A percentile compares a stretch with the other conserved stretches of the same genome.
Evolutionary conservation across 2,329 filamentous ascomycete genomes (phyloP).

Genomic region (Calonectria honghensis): DNA sequence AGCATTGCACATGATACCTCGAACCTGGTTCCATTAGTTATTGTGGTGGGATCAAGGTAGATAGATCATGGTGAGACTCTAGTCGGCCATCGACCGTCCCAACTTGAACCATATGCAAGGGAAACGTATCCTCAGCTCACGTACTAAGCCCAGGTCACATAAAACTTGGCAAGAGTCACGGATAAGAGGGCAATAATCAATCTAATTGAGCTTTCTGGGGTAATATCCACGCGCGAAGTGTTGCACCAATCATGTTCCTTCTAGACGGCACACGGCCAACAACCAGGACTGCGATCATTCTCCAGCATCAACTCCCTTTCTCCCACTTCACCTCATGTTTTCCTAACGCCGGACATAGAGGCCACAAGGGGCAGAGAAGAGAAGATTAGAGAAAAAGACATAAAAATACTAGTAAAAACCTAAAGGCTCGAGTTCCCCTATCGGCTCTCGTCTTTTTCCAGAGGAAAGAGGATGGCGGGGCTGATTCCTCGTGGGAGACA

Average conservation of each 20-base stretch:
- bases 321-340: conserved; percentile 35
- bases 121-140: neutral
- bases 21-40: neutral
- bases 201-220: conserved; percentile 36
- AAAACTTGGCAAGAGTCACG: neutral
- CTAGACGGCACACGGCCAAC: conserved; percentile 5
- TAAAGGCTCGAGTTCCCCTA: conserved; percentile 24
- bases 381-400: conserved; percentile 21
- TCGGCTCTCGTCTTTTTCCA: conserved; percentile 38
- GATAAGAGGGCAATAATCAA: conserved; percentile 35
- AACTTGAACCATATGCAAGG: neutral
- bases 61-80: neutral
- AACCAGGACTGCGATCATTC: conserved; percentile 34
- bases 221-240: conserved; percentile 37
- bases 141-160: neutral
- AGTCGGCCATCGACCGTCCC: neutral
- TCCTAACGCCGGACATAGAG: conserved; percentile 37
- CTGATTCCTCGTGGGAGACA: conserved; percentile 56
- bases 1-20: too few species aligned
- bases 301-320: conserved; percentile 21
- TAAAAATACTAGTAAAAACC: conserved; percentile 41
- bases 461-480: conserved; percentile 20
- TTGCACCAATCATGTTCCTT: conserved; percentile 16
- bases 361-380: conserved; percentile 31
- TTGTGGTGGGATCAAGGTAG: neutral